Conservation (phyloP, 352 stramenopile species). For the Globisporangium abappressorium region DNA sequence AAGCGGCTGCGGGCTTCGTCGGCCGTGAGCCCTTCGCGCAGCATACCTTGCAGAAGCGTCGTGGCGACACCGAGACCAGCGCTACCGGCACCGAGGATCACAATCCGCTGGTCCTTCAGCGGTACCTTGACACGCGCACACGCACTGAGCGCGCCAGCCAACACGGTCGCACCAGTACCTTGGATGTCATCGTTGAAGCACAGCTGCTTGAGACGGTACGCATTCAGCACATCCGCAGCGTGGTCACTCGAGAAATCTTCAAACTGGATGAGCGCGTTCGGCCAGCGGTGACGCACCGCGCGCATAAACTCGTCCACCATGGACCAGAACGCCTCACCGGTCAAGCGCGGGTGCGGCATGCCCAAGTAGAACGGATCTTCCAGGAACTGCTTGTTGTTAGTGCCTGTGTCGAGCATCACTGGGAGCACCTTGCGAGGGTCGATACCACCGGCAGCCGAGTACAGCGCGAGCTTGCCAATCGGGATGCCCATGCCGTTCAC, state of each 20-base stretch:
- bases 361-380: slow-evolving; percentile 96
- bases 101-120: slow-evolving; percentile 93
- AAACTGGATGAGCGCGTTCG: slow-evolving; percentile 94
- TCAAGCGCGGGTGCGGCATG: slow-evolving; percentile 88
- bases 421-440: slow-evolving; percentile 92
- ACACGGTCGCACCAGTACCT: slow-evolving; percentile 93
- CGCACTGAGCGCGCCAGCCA: slow-evolving; percentile 87
- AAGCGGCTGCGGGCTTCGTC: slow-evolving; percentile 73
- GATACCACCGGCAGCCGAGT: slow-evolving; percentile 94
- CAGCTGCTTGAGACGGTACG: slow-evolving; percentile 92
- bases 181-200: slow-evolving; percentile 99
- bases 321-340: slow-evolving; percentile 91
- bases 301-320: slow-evolving; percentile 94
- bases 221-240: slow-evolving; percentile 90
- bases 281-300: slow-evolving; percentile 85
- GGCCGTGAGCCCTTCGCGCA: slow-evolving; percentile 71
- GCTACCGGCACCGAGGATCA: slow-evolving; percentile 93
- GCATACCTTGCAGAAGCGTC: slow-evolving; percentile 89
- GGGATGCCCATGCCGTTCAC: slow-evolving; percentile 98
- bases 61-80: slow-evolving; percentile 94
- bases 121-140: slow-evolving; percentile 66
- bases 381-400: slow-evolving; percentile 93
- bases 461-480: slow-evolving; percentile 95
- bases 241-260: slow-evolving; percentile 94
- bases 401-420: slow-evolving; percentile 96